Base-by-base conservation (phyloP, 345 rosid species). In the Arabidopsis arenosa region DNA sequence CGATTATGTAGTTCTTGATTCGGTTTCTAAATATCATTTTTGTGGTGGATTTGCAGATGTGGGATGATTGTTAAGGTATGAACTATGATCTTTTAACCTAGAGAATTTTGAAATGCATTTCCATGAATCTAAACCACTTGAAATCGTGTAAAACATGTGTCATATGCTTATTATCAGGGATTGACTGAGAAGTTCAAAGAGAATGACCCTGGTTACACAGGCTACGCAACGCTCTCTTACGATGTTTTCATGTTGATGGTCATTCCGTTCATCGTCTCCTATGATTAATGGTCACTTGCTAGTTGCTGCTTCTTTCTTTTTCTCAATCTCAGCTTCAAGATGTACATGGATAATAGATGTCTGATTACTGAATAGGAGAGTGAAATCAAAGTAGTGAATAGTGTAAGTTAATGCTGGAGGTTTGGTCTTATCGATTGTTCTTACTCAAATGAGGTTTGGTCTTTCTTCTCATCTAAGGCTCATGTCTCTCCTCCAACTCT, bases 1-100 rank as follows among this genome's bases (percentile, higher is more conserved):
- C 15, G 35, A 15, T 26, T 15, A 6, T 7, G 21, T 28, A 7
- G 7, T 63, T 37, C 51, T 10, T 48, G 51, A 13, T 5, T 26
- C 9, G 2, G 8, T 11, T 13, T 60, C 48, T 43, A 26, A 47
- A 53, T 52, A 58, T 68, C 54, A 48, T 64, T 43, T 40, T 37
- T 21, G 17, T 59, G 11, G 68, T 79, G 36, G 57, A 74, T 63
- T 18, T 75, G 85, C 88, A 91, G 95, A 66, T 89, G 90, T 13
- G 91, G 93, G 66, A 75, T 88, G 89, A 86, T 88, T 73, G 76
- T 91, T 21, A 89, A 88, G 97, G 97, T 88, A 70, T 65, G 81
- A 49, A 59, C 61, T 75, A 26, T 66, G 68, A 58, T 59, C 23
- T 28, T 15, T 43, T 36, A 63, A 52, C 10, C 35, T 48, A 7